Evolutionary conservation across 2,329 filamentous ascomycete species (phyloP).

Genomic region (Atkinsonella texensis): DNA sequence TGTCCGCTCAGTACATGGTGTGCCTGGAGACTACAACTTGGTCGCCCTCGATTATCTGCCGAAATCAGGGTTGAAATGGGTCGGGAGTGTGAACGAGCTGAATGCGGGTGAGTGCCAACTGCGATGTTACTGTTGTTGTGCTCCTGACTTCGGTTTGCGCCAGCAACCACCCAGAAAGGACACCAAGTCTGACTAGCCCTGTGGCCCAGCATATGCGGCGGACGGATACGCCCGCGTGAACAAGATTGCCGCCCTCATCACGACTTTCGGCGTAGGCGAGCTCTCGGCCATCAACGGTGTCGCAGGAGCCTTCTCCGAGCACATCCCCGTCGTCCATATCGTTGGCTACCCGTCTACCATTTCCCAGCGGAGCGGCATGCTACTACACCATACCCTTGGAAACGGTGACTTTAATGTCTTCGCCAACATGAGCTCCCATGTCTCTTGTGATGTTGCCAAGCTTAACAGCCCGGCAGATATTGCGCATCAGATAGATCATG

Average conservation of each 20-base stretch:
- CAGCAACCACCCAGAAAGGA: neutral
- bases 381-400: constrained; percentile 57
- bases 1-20: constrained; percentile 51
- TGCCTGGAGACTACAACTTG: constrained; percentile 67
- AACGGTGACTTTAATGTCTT: constrained; percentile 79
- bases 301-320: constrained; percentile 63
- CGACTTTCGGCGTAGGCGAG: constrained; percentile 65
- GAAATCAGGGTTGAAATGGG: constrained; percentile 47
- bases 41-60: constrained; percentile 54
- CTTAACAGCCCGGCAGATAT: constrained; percentile 59
- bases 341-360: constrained; percentile 40
- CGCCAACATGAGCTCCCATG: constrained; percentile 59
- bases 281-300: constrained; percentile 64
- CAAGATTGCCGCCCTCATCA: constrained; percentile 57
- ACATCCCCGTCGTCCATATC: constrained; percentile 59
- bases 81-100: constrained; percentile 60
- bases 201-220: constrained; percentile 53
- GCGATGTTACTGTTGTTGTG: neutral
- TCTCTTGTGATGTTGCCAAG: constrained; percentile 60
- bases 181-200: constrained; percentile 10
- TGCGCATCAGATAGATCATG: constrained; percentile 64
- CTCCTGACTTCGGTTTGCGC: too few species aligned
- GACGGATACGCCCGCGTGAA: constrained; percentile 68
- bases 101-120: constrained; percentile 45
- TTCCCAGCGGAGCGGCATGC: constrained; percentile 35